phyloP scores from a whole-genome alignment of 768 basidiomycete species.

The Grammothele lineata region DNA sequence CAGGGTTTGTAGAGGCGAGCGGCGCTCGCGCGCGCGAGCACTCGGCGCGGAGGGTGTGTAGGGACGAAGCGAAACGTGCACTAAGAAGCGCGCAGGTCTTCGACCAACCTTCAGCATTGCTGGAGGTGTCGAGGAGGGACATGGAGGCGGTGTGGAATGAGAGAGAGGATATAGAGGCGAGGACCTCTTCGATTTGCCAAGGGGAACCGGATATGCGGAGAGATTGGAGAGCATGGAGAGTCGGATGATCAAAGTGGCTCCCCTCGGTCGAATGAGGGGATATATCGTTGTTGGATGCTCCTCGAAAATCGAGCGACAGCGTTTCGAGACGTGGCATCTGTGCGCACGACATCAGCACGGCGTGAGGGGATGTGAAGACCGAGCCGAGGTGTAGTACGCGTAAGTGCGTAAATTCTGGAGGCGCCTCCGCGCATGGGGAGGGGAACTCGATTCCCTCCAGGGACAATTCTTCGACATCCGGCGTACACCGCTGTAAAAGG shows the following conservation, averaged over 20 bases:
- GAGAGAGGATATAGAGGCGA: neutral
- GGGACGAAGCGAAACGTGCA: constrained; percentile 3
- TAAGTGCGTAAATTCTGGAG: constrained; percentile 2
- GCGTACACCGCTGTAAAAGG: no score
- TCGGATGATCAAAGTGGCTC: neutral
- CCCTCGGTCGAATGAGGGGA: neutral
- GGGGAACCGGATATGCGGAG: constrained; percentile 5
- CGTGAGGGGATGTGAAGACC: neutral
- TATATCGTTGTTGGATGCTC: neutral
- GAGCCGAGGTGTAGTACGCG: constrained; percentile 6
- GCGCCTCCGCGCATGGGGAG: neutral
- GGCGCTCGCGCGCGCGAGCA: neutral
- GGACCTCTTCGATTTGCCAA: constrained; percentile 2
- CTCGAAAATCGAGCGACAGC: constrained; percentile 2
- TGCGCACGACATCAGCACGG: constrained; percentile 3
- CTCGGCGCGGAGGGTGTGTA: constrained; percentile 1
- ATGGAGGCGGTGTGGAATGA: neutral
- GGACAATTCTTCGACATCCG: constrained; percentile 5
- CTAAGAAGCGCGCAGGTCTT: neutral
- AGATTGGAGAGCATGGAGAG: neutral
- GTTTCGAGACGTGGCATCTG: constrained; percentile 5
- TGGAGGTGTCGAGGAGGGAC: neutral
- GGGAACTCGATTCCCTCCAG: constrained; percentile 7
- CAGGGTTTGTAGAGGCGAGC: neutral
- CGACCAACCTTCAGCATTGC: constrained; percentile 2